Conservation (phyloP, 2,329 filamentous ascomycete species). For the Teratosphaeriaceae sp. region DNA sequence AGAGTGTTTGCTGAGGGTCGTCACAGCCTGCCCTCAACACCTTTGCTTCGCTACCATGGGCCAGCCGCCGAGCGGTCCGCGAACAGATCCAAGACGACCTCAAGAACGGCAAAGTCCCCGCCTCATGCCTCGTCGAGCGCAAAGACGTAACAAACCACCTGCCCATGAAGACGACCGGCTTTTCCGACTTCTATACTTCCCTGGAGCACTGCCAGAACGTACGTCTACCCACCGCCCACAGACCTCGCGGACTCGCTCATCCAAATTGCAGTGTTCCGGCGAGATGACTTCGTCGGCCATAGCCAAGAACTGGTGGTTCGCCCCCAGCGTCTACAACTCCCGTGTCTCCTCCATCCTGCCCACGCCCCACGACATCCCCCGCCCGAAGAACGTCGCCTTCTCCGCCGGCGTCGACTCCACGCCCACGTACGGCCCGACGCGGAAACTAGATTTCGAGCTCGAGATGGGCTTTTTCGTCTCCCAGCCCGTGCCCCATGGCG, state of each 20-base stretch:
- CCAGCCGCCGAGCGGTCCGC: conserved; percentile 32
- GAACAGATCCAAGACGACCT: conserved; percentile 34
- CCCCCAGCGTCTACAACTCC: conserved; percentile 37
- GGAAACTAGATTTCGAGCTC: conserved; percentile 43
- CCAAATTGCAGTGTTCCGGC: conserved; percentile 37
- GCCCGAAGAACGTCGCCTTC: conserved; percentile 42
- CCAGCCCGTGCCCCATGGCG: conserved; percentile 33
- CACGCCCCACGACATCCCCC: conserved; percentile 28
- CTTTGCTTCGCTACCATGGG: conserved; percentile 42
- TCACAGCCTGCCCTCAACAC: conserved; percentile 40
- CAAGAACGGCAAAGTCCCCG: conserved; percentile 19
- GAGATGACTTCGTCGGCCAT: conserved; percentile 32
- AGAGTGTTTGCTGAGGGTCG: background rate
- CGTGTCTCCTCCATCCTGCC: conserved; percentile 25
- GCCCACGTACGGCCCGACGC: conserved; percentile 37
- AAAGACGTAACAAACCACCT: conserved; percentile 44
- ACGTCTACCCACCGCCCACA: no score
- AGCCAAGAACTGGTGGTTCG: conserved; percentile 31
- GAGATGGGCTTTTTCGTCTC: conserved; percentile 44
- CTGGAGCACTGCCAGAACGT: conserved; percentile 49
- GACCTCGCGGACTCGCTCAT: no score
- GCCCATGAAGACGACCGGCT: conserved; percentile 50
- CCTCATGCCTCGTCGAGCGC: conserved; percentile 30
- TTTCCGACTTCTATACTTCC: conserved; percentile 53
- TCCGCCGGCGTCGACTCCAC: conserved; percentile 19